Base-by-base conservation (phyloP, 2,329 filamentous ascomycete genomes). In the Pseudofabraea citricarpa region DNA sequence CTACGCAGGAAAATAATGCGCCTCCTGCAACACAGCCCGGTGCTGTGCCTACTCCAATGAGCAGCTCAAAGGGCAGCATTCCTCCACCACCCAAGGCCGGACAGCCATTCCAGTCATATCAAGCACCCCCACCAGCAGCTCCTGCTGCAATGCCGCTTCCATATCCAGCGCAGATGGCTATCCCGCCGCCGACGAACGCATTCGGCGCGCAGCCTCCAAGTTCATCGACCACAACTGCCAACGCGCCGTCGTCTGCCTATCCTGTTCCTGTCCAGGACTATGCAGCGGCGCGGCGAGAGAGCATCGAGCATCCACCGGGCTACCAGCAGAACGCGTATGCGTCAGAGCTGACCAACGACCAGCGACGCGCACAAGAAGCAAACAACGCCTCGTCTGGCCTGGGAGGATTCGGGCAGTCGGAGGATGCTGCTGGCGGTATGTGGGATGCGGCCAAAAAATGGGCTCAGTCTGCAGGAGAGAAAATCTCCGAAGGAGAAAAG, bases 11-110 rank as follows among this genome's bases (percentile, higher is more conserved):
- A 20, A 47, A 52, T 38, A 52, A 60, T 35, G 64, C 63, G 13
- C 77, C 77, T 37, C 71, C 77, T 43, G 64, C 71, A 48, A 77
- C 79, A 22, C 77, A 81, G 52, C 77, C 79, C 27, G 77, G 77
- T 42, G 73, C 77, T 29, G 65, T 70, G 33, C 78, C 79, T 29
- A 57, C 64, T 35, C 63, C 73, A 38, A 53, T 66, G 19, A 57
- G 48, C 43, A 43, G 58, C 41, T 51, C 66, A 10, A 57, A 45
- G 45, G 52, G 59, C 45, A 52, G 47, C 44, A 33, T 75, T 23
- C 74, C 74, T 45, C 73, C 75, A 43, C 74, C 75, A 36, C 74
- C 75, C 40, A 76, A 69, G 55, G 67, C 63, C 24, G 72, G 72
- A 27, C 70, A 78, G 60, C 63, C 60, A 38, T 61, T 64, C 47